A percentile compares a stretch with the other conserved stretches of the same genome.
These are phyloP conservation scores for Niveomyces coronatus DNA, from an alignment of 2,329 filamentous ascomycete genomes.

Conservation along the genomic window DNA sequence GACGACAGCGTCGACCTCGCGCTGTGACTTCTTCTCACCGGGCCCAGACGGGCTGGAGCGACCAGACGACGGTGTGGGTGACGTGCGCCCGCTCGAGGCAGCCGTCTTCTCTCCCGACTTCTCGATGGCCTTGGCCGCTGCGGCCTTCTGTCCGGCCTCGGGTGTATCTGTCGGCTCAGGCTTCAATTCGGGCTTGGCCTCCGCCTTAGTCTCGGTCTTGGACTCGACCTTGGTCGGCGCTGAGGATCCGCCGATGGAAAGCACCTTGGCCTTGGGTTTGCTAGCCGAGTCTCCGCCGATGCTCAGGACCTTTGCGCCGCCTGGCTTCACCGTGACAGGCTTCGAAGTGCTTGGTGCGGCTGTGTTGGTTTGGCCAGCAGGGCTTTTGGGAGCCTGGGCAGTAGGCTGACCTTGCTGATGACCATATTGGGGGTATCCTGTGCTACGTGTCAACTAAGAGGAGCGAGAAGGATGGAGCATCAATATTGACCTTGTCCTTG, in stretches of 20 bases:
- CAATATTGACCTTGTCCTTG: constrained; percentile 33
- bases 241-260: constrained; percentile 29
- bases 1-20: constrained; percentile 72
- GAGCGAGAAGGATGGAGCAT: constrained; percentile 13
- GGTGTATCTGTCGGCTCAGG: constrained; percentile 38
- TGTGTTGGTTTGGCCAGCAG: constrained; percentile 34
- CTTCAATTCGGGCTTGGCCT: constrained; percentile 40
- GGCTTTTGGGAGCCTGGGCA: constrained; percentile 28
- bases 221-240: constrained; percentile 29
- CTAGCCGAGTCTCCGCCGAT: constrained; percentile 52
- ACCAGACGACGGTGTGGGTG: constrained; percentile 73
- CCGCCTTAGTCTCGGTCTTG: constrained; percentile 29
- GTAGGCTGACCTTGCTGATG: constrained; percentile 36
- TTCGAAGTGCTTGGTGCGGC: constrained; percentile 36
- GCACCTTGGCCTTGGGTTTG: constrained; percentile 40
- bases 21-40: constrained; percentile 41
- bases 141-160: constrained; percentile 72
- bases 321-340: constrained; percentile 53
- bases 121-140: constrained; percentile 81
- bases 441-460: constrained; percentile 16
- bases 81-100: constrained; percentile 55
- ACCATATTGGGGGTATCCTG: constrained; percentile 43
- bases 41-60: constrained; percentile 62
- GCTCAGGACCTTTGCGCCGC: constrained; percentile 63
- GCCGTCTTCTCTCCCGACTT: constrained; percentile 64